These are phyloP conservation scores for Quercus mongolica DNA, from an alignment of 306 rosid species.

Conservation along the genomic window DNA sequence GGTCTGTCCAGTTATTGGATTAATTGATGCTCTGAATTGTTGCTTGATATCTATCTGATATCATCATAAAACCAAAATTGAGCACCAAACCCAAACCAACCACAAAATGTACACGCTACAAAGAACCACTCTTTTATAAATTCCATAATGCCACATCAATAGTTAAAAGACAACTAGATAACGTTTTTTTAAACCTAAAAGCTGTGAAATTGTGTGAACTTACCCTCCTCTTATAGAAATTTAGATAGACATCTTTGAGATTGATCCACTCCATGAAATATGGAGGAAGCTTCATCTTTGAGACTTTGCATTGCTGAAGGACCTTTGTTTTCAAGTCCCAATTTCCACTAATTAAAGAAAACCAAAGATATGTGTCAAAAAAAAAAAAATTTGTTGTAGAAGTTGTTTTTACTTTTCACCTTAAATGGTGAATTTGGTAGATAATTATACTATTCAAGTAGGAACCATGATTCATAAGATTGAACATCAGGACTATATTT, in stretches of 20 bases:
- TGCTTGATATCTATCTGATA: not conserved
- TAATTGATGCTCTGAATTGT: not conserved
- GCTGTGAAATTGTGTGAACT: constrained; percentile 22
- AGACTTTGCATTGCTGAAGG: constrained; percentile 88
- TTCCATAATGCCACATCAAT: not conserved
- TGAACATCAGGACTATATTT: not conserved
- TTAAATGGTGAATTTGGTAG: not conserved
- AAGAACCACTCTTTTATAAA: not conserved
- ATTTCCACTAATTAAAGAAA: constrained; percentile 64
- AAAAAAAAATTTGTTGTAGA: not conserved
- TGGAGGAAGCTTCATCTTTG: constrained; percentile 67
- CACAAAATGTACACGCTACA: not conserved
- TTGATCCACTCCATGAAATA: constrained; percentile 94
- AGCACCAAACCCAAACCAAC: not conserved
- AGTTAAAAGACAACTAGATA: not conserved
- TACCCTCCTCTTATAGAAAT: constrained; percentile 78
- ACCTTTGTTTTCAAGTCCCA: constrained; percentile 97
- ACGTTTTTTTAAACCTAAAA: not conserved
- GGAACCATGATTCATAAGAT: not conserved
- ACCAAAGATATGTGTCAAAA: constrained; percentile 10
- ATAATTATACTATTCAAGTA: not conserved
- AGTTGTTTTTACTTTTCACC: not conserved
- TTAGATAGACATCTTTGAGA: constrained; percentile 84
- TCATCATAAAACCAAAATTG: not conserved
- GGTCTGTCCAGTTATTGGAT: not conserved